phyloP scores from a whole-genome alignment of 805 yeast genomes.

The Candida koratica region DNA sequence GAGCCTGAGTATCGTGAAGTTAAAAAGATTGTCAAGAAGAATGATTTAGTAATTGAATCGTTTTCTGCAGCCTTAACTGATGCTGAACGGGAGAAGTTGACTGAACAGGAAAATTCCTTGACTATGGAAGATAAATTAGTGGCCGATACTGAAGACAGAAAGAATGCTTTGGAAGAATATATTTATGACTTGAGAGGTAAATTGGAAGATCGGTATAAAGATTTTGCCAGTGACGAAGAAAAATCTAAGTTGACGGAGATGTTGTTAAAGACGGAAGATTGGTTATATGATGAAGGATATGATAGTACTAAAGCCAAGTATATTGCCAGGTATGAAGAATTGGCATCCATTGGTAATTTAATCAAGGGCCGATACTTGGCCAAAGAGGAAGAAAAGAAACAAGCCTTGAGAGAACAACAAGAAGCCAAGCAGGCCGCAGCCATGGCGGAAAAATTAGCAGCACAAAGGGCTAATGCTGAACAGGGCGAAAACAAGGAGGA shows the following conservation, averaged over 20 bases:
- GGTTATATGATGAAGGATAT: slow-evolving; percentile 97
- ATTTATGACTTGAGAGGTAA: slow-evolving; percentile 96
- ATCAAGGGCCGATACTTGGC: slow-evolving; percentile 93
- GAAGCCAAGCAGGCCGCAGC: slow-evolving; percentile 83
- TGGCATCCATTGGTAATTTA: slow-evolving; percentile 89
- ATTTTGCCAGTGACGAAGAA: slow-evolving; percentile 88
- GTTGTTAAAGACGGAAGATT: slow-evolving; percentile 87
- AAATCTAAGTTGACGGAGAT: slow-evolving; percentile 70
- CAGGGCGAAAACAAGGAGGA: slow-evolving; percentile 21
- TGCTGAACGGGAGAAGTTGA: slow-evolving; percentile 50
- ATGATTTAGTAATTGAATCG: slow-evolving; percentile 61
- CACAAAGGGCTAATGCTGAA: slow-evolving; percentile 57
- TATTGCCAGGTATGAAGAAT: slow-evolving; percentile 96
- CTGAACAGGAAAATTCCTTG: slow-evolving; percentile 84
- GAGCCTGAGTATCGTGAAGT: slow-evolving; percentile 87
- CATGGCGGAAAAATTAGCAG: slow-evolving; percentile 80
- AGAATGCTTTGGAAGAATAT: slow-evolving; percentile 97
- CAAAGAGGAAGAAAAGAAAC: slow-evolving; percentile 93
- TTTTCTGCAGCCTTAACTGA: slow-evolving; percentile 61
- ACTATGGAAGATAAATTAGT: slow-evolving; percentile 90
- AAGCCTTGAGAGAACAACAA: slow-evolving; percentile 78
- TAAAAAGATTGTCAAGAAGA: slow-evolving; percentile 90
- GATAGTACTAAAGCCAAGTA: slow-evolving; percentile 95
- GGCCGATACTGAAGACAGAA: slow-evolving; percentile 97
- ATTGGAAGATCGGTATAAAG: slow-evolving; percentile 85